Conservation (phyloP, 495 filamentous ascomycete genomes). For the Penicillium coffeae region DNA sequence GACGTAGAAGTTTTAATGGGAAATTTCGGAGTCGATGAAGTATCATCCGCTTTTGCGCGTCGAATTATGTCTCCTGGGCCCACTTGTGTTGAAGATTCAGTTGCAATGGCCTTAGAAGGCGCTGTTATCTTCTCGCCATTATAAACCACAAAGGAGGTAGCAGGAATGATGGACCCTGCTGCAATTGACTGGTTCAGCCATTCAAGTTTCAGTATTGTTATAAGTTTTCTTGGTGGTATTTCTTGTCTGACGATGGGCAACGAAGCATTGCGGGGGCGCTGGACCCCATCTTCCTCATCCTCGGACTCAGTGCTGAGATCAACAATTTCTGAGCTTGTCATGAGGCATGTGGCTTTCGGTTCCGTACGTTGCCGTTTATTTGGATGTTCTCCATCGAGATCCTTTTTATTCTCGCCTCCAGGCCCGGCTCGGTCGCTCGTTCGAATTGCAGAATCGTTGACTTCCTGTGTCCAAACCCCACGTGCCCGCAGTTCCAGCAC, state of each 20-base stretch:
- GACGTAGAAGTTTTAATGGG: slow-evolving; percentile 2
- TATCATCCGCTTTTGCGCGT: slow-evolving; percentile 50
- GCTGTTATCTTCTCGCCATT: slow-evolving; percentile 36
- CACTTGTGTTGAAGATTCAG: background rate
- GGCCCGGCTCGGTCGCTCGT: background rate
- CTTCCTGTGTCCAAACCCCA: slow-evolving; percentile 58
- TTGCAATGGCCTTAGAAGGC: background rate
- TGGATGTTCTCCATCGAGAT: slow-evolving; percentile 13
- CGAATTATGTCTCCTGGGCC: slow-evolving; percentile 40
- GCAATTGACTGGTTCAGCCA: slow-evolving; percentile 70
- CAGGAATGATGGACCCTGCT: slow-evolving; percentile 48
- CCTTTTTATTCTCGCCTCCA: background rate
- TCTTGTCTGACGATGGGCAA: background rate
- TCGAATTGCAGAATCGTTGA: slow-evolving; percentile 4
- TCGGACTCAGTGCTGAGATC: slow-evolving; percentile 34
- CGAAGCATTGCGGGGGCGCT: background rate
- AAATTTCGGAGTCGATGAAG: slow-evolving; percentile 7
- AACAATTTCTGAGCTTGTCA: slow-evolving; percentile 14
- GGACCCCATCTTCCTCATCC: slow-evolving; percentile 20
- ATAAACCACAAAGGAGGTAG: slow-evolving; percentile 65
- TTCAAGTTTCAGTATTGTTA: slow-evolving; percentile 68
- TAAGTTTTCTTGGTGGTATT: slow-evolving; percentile 26
- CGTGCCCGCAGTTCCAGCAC: slow-evolving; percentile 70
- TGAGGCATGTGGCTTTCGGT: background rate
- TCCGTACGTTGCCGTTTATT: slow-evolving; percentile 22